A percentile compares a stretch with the other conserved stretches of the same genome.
phyloP scores from a whole-genome alignment of 345 rosid species.

The Cardamine chenopodiifolia region DNA sequence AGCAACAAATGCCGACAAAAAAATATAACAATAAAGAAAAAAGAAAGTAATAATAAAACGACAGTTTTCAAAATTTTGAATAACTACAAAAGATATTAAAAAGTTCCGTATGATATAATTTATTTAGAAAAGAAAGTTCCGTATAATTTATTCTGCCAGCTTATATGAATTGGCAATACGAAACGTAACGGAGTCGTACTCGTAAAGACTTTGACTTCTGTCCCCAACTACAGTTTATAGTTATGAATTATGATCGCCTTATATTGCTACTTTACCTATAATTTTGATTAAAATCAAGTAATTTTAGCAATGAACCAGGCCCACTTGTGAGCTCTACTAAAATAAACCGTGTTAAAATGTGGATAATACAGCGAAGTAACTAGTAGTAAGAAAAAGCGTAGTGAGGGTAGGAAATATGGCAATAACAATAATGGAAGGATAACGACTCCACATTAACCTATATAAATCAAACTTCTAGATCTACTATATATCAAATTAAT shows the following conservation, averaged over 20 bases:
- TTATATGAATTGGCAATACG: constrained; percentile 34
- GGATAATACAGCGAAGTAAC: constrained; percentile 2
- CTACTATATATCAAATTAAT: constrained; percentile 10
- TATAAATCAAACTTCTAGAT: constrained; percentile 23
- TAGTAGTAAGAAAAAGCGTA: constrained; percentile 20
- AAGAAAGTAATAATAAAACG: background rate
- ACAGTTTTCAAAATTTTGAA: background rate
- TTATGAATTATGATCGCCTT: background rate
- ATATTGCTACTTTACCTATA: constrained; percentile 6
- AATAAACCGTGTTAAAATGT: constrained; percentile 8
- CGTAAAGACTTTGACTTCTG: constrained; percentile 25
- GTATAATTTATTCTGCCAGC: constrained; percentile 19
- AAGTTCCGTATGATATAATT: background rate
- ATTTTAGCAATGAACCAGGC: background rate
- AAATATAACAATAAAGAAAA: background rate
- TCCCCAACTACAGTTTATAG: constrained; percentile 9
- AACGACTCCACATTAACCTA: constrained; percentile 38
- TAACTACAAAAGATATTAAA: background rate
- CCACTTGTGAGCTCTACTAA: constrained; percentile 12
- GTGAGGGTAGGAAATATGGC: constrained; percentile 39
- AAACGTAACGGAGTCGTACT: background rate
- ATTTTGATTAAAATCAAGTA: background rate
- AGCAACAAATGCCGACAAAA: background rate
- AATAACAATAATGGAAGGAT: constrained; percentile 40
- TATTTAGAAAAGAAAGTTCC: background rate